Base-by-base conservation (phyloP, 441 rosid genomes). In the Adansonia madagascariensis region DNA sequence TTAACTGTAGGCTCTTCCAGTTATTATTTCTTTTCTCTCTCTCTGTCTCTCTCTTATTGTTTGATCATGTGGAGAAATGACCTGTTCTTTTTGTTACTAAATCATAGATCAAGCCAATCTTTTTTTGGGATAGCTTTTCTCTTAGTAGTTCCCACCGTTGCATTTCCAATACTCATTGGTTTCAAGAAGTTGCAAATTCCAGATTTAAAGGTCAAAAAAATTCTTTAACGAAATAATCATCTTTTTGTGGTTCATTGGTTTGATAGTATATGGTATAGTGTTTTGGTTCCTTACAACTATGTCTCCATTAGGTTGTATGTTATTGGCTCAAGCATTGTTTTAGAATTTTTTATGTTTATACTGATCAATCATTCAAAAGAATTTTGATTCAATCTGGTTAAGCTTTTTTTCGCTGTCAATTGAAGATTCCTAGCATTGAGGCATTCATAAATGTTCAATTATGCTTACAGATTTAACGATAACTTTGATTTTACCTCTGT, bases 351-450 rank as follows among this genome's bases (percentile, higher is more conserved):
- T 3, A 55, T 31, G 49, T 35, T 17, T 71, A 0, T 55, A 35
- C 31, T 53, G 6, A 47, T 53, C 49, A 71, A 53, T 71, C 47
- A 52, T n/a, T 53, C 63, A 55, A 10, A 70, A 69, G 35, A 69
- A 49, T 14, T 49, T 22, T 70, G 59, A 50, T 70, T 50, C 59
- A 69, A 69, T 69, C 43, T 31, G 14, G 24, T 49, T 68, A 14
- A 14, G 9, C 9, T 41, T 27, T 24, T 50, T 52, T 50, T 18
- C 27, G 12, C 2, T 27, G 24, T 70, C 14, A 27, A 27, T 27
- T 1, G 14, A 31, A 24, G 31, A 39, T 27, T 24, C 60, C 60
- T 70, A 24, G 11, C 15, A 3, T 47, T 12, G 57, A 69, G 73
- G 59, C 59, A 69, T 49, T 69, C 24, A 12, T 1, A 49, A 39